Base-by-base conservation (phyloP, 2,329 filamentous ascomycete genomes). In the Pseudogymnoascus sp. region DNA sequence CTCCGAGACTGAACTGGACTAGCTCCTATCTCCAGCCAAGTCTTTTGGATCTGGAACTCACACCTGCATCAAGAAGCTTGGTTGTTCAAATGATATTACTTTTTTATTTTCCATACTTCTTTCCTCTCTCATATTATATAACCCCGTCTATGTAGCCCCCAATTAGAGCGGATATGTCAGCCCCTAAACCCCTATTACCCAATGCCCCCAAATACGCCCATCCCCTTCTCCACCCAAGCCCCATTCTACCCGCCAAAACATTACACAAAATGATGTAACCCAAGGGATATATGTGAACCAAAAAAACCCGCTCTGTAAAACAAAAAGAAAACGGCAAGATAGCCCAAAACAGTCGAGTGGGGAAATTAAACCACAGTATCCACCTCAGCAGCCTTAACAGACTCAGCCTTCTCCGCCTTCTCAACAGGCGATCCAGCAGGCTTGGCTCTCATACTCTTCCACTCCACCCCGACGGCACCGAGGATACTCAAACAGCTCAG, bases 381-480 rank as follows among this genome's bases (percentile, higher is more conserved):
- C 3, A 12, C 26, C 23, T 11, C 16, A 4, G 16, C 16, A 4
- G 12, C n/a, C 26, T 54, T 23, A 1, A 51, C 45, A 6, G 14
- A 23, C 23, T 29, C 45, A 1, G 47, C 26, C 47, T 57, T 34
- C 47, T 57, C 47, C 11, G n/a, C 47, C n/a, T 8, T 7, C 47
- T 31, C 26, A 5, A 18, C 47, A 6, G 47, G 2, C 6, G 4
- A 7, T 18, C 26, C 26, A 34, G 47, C 47, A 6, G 47, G 47
- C 26, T 57, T 57, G 1, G 47, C 47, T 64, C 64, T 66, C 42
- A 68, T 63, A 14, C 60, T 67, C 16, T 62, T 82, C 86, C 86
- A 90, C 75, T 89, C 82, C 68, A 89, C 80, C 5, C 77, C 75
- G 0, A 79, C 68, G 0, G 80, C 78, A 0, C 83, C 86, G 6